Conservation (phyloP, 148 eudicot species). For the Pharnaceum exiguum region DNA sequence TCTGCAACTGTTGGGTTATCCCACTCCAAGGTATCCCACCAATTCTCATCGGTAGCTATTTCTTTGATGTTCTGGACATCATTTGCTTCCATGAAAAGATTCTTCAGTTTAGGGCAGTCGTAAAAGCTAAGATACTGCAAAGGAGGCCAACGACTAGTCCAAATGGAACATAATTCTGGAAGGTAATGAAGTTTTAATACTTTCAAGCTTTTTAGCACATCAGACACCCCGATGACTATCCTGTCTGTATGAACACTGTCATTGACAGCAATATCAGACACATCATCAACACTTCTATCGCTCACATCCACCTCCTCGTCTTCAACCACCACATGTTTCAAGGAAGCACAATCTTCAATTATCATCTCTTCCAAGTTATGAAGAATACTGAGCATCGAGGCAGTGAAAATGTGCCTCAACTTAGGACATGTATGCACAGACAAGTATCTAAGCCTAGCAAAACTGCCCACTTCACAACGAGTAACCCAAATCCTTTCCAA, state of each 20-base stretch:
- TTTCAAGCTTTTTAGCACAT: conserved; percentile 13
- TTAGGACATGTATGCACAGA: conserved; percentile 25
- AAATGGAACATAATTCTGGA: conserved; percentile 12
- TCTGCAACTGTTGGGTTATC: background rate
- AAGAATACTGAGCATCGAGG: conserved; percentile 13
- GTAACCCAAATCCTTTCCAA: conserved; percentile 12
- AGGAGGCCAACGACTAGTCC: conserved; percentile 18
- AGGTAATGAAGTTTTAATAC: conserved; percentile 18
- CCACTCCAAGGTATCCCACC: conserved; percentile 29
- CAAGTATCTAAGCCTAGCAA: conserved; percentile 15
- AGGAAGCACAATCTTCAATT: conserved; percentile 24
- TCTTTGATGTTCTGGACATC: conserved; percentile 17
- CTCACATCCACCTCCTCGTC: background rate
- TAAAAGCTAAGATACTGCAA: conserved; percentile 16
- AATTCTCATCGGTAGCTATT: conserved; percentile 17
- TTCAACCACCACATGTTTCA: conserved; percentile 8
- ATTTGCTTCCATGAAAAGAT: conserved; percentile 9
- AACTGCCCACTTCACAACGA: conserved; percentile 5
- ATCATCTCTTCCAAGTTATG: conserved; percentile 20
- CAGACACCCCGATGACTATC: no score
- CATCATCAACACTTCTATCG: background rate
- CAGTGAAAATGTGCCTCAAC: conserved; percentile 13
- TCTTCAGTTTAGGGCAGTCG: conserved; percentile 20
- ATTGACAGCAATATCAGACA: background rate
- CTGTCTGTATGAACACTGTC: no score